Evolutionary conservation across 208 protist genomes (phyloP), one percentile per base, ranked within the genome.

Genomic region (Acanthamoeba royreba): DNA sequence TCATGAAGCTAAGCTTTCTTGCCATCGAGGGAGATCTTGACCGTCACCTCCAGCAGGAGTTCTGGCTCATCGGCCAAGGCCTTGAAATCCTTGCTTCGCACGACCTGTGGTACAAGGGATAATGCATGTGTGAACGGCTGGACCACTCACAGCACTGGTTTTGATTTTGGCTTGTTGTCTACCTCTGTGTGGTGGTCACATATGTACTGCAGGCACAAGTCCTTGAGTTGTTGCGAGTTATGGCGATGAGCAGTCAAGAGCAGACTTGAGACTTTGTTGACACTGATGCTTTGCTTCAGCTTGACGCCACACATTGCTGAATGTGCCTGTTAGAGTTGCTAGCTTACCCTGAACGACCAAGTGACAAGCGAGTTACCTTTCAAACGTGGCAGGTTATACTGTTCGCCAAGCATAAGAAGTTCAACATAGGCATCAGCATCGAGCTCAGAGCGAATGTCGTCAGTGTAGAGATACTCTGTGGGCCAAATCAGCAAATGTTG

Each of bases 241-340:
- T 81, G 69, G 19, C 69, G 69, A 22, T 81, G 69, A 42, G 69
- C 69, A 0, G 69, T 81, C 69, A 81, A 52, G 17, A 81, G 40
- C 38, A 81, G 69, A 35, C 40, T 81, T 28, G 69, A 81, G 25
- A 81, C 69, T 38, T 47, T 81, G 69, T 81, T 47, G 22, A 81
- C 69, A 42, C 69, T 81, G 69, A 81, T 81, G 69, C 69, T 81
- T 42, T 81, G 69, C 69, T 81, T 81, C 40, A 81, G 69, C 69
- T 81, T 43, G 22, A 81, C 69, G 1, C 69, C 69, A 28, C 69
- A 81, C 69, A 81, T 81, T 4, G 69, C 69, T 81, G 19, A n/a
- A n/a, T n/a, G n/a, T n/a, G n/a, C n/a, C n/a, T n/a, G n/a, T n/a
- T n/a, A n/a, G n/a, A n/a, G n/a, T n/a, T n/a, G n/a, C n/a, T n/a